Percentiles rank a stretch among this genome's conserved stretches.
These are phyloP conservation scores for Carex myosuroides DNA, from an alignment of 176 grass and related monocot genomes.

Conservation along the genomic window DNA sequence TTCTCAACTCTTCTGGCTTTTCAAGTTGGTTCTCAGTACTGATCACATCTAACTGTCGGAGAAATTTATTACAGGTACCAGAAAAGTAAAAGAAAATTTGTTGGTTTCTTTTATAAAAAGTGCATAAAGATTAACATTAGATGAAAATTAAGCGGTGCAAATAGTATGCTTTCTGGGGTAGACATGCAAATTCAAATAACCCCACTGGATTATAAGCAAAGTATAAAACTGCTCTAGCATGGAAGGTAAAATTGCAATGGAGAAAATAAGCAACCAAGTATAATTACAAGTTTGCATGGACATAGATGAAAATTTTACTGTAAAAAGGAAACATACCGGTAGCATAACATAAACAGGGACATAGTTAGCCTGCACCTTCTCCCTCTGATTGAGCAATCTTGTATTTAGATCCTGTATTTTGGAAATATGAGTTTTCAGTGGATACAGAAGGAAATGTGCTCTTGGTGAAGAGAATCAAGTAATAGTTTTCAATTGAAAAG, in stretches of 20 bases:
- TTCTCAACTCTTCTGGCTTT: constrained; percentile 36
- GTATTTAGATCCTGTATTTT: constrained; percentile 23
- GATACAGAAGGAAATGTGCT: constrained; percentile 3
- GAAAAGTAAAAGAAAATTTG: not conserved
- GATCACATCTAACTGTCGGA: constrained; percentile 51
- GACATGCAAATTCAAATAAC: not conserved
- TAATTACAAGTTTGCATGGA: not conserved
- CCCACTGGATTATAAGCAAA: not conserved
- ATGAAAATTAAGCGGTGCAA: not conserved
- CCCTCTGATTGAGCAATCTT: constrained; percentile 24
- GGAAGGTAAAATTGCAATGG: not conserved
- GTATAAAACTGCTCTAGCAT: not conserved
- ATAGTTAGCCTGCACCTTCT: constrained; percentile 55
- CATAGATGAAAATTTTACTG: not conserved
- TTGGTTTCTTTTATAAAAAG: not conserved
- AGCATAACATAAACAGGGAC: constrained; percentile 84
- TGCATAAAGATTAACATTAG: not conserved
- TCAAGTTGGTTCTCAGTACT: constrained; percentile 29
- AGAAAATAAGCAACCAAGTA: not conserved
- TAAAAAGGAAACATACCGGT: constrained; percentile 31
- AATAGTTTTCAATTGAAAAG: not conserved
- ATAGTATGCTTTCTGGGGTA: not conserved
- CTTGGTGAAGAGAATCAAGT: not conserved
- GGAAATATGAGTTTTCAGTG: not conserved
- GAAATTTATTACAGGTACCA: not conserved